Evolutionary conservation across 768 basidiomycete genomes (phyloP).

Genomic region (Rhizopogon roseolus): DNA sequence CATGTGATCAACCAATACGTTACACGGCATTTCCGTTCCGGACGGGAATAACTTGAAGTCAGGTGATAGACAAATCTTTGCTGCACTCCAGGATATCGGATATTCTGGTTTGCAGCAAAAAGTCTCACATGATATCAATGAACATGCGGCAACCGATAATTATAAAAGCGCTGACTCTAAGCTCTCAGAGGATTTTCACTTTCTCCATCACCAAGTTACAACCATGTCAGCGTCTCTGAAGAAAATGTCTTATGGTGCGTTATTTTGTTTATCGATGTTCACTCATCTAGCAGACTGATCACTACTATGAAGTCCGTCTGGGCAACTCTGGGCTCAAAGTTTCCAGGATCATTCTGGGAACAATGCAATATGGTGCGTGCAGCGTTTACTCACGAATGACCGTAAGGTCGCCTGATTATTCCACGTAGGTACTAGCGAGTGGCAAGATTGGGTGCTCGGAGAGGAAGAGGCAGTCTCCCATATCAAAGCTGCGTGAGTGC

Average conservation of each 20-base stretch:
- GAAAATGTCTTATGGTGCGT: constrained; percentile 2
- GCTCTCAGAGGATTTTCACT: not conserved
- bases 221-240: constrained; percentile 2
- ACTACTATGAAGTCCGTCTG: constrained; percentile 26
- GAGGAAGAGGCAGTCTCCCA: constrained; percentile 34
- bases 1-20: too few species aligned
- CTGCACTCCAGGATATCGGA: not conserved
- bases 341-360: constrained; percentile 33
- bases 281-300: not conserved
- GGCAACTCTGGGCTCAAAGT: constrained; percentile 41
- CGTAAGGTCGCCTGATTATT: not conserved
- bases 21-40: too few species aligned
- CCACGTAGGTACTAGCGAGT: constrained; percentile 5
- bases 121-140: not conserved
- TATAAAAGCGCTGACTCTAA: not conserved
- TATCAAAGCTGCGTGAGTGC: constrained; percentile 28
- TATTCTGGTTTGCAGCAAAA: too few species aligned
- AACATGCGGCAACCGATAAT: not conserved
- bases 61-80: not conserved
- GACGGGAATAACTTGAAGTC: not conserved
- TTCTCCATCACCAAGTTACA: not conserved
- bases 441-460: constrained; percentile 28
- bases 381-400: not conserved
- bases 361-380: constrained; percentile 25
- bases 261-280: not conserved